These are phyloP conservation scores for Sungouiozyma intestinalis DNA, from an alignment of 805 yeast genomes.

Conservation along the genomic window DNA sequence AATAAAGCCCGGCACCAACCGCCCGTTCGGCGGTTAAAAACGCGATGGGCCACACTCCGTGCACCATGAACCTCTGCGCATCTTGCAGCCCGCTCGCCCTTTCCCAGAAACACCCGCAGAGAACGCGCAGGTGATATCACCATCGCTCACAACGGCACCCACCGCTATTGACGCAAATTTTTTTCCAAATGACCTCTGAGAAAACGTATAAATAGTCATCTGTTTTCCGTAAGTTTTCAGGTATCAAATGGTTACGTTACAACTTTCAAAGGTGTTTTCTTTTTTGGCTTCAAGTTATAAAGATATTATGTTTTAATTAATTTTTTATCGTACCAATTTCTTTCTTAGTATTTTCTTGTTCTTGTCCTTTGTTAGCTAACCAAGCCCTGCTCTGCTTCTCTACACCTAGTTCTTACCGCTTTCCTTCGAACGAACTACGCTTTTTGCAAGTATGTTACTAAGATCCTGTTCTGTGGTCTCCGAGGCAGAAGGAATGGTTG, in stretches of 20 bases:
- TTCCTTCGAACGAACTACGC: no score
- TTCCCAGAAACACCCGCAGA: not conserved
- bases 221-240: not conserved
- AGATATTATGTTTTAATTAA: not conserved
- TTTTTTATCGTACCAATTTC: not conserved
- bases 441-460: no score
- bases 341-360: not conserved
- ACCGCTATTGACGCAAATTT: not conserved
- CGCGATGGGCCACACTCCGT: no score
- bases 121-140: not conserved
- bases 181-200: not conserved
- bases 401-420: no score
- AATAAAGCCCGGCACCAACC: no score
- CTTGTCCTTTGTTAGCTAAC: not conserved
- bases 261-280: no score
- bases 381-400: not conserved
- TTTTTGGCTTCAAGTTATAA: not conserved
- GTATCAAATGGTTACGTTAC: no score
- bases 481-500: constrained; percentile 1
- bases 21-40: not conserved
- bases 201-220: not conserved
- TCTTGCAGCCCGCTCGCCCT: no score
- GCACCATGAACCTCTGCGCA: no score
- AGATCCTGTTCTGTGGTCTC: constrained; percentile 1
- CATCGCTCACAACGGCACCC: not conserved